These are phyloP conservation scores for Leccinum pachyderme DNA, from an alignment of 1,284 basidiomycete species.

Conservation along the genomic window DNA sequence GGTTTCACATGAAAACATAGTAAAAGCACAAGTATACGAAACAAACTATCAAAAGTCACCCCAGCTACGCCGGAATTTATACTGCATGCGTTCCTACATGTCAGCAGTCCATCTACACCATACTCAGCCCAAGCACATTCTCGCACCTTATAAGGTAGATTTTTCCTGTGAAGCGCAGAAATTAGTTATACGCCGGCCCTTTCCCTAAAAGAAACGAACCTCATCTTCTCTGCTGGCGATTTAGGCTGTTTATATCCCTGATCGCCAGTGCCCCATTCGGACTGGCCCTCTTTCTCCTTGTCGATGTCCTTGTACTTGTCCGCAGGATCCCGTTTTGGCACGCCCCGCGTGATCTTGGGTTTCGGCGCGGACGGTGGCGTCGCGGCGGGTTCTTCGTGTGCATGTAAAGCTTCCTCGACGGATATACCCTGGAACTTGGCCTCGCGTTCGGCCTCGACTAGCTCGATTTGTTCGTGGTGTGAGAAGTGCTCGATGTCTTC, in stretches of 20 bases:
- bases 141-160: slow-evolving; percentile 82
- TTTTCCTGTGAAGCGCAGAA: slow-evolving; percentile 48
- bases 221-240: slow-evolving; percentile 65
- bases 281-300: slow-evolving; percentile 48
- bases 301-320: slow-evolving; percentile 56
- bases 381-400: slow-evolving; percentile 39
- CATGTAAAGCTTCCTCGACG: slow-evolving; percentile 61
- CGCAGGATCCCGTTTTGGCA: slow-evolving; percentile 63
- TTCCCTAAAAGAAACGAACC: slow-evolving; percentile 35
- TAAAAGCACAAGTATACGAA: slow-evolving; percentile 2
- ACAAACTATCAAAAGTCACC: slow-evolving; percentile 65
- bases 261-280: slow-evolving; percentile 71
- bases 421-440: slow-evolving; percentile 80
- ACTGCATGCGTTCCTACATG: slow-evolving; percentile 66
- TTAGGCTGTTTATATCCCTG: slow-evolving; percentile 75
- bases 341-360: slow-evolving; percentile 54
- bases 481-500: slow-evolving; percentile 90
- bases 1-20: slow-evolving; percentile 10
- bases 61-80: slow-evolving; percentile 83
- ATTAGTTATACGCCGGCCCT: neutral
- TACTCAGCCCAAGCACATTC: slow-evolving; percentile 2
- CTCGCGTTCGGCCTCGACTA: slow-evolving; percentile 79
- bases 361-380: slow-evolving; percentile 26
- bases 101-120: slow-evolving; percentile 37
- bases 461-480: slow-evolving; percentile 87